Evolutionary conservation across 305 asterid species (phyloP), one percentile per base, ranked within the genome.

Genomic region (Fraxinus baroniana): DNA sequence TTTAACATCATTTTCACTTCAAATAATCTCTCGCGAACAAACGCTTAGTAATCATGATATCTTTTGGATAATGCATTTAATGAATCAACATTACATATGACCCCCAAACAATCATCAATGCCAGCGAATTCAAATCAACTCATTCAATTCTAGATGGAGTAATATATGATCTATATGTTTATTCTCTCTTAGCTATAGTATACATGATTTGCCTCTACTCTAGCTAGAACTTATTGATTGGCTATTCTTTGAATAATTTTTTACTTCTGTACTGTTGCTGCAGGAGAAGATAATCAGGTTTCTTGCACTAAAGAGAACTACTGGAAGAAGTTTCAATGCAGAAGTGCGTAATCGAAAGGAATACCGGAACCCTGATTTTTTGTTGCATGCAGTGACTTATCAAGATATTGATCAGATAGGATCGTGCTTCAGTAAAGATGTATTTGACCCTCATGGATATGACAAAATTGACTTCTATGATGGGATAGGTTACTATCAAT

Each of bases 371-470:
- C 99, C 99, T 30, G 98, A 94, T 87, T 96, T 96, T 87, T 85
- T 96, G 90, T 90, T 94, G 85, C 98, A 93, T 87, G 98, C 98
- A 24, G 97, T 96, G 86, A 94, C 97, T 44, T 92, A 94, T 87
- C 98, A 92, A 84, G 92, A 91, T 74, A 94, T 96, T 78, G 98
- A 96, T 84, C 97, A 96, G 91, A 92, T 96, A 77, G 98, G 99
- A 75, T 92, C 99, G 74, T 94, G 98, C 90, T 96, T 94, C 91
- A 87, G 84, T 80, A 96, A 91, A 85, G 97, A 96, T 81, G 98
- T 96, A 37, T 96, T 93, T 86, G 98, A 94, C 83, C 98, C 99
- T 60, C 98, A 93, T 88, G 99, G 99, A 90, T 96, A 93, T 60
- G 97, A 92, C 86, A 87, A 87, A 87, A 91, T 92, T 77, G 98